Evolutionary conservation across 345 rosid genomes (phyloP).

Genomic region (Bruguiera gymnorhiza): DNA sequence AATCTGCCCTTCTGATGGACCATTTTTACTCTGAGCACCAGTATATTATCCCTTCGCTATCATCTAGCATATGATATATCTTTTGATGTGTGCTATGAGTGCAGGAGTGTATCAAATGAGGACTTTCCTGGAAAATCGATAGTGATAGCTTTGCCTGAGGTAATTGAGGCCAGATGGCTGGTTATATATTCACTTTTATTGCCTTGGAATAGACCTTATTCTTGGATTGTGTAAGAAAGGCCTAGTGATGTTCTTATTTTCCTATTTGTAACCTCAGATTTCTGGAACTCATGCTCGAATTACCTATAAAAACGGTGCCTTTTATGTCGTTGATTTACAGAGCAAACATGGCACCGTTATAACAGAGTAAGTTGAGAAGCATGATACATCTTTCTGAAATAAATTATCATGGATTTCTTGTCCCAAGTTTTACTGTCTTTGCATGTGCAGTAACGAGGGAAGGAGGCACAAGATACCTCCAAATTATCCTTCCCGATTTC

Average conservation of each 20-base stretch:
- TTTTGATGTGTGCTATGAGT: constrained; percentile 5
- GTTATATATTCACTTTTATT: neutral
- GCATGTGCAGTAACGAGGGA: constrained; percentile 58
- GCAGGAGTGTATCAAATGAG: constrained; percentile 55
- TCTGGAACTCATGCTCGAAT: constrained; percentile 71
- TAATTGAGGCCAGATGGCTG: constrained; percentile 12
- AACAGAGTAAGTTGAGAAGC: constrained; percentile 51
- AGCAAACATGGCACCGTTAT: constrained; percentile 77
- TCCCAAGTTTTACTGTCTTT: constrained; percentile 7
- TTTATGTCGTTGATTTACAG: constrained; percentile 59
- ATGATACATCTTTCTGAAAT: neutral
- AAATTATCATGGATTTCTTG: neutral
- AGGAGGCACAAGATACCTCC: constrained; percentile 48
- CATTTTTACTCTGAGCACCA: neutral
- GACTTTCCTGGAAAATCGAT: constrained; percentile 54
- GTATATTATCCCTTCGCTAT: neutral
- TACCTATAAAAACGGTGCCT: constrained; percentile 68
- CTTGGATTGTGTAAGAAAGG: neutral
- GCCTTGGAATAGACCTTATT: neutral
- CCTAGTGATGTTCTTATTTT: neutral
- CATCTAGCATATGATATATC: neutral
- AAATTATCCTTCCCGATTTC: constrained; percentile 52
- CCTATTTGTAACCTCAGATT: constrained; percentile 42
- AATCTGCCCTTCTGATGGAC: neutral
- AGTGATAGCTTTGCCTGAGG: constrained; percentile 60